These are phyloP conservation scores for Fusarium fracticaudum DNA, from an alignment of 2,329 filamentous ascomycete genomes.

Conservation along the genomic window DNA sequence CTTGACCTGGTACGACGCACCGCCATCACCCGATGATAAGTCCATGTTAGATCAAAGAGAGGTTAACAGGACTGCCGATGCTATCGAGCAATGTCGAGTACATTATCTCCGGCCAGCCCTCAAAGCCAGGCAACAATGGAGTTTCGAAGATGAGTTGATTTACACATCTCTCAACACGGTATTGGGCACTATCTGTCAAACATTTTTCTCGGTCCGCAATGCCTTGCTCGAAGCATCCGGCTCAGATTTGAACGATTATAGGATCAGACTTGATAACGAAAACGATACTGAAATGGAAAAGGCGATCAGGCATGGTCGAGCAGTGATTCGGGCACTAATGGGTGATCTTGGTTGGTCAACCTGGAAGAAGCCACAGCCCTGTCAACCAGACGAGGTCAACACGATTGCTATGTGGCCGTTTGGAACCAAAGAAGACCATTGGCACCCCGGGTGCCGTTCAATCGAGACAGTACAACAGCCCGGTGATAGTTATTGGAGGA, in stretches of 20 bases:
- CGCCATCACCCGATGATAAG: slow-evolving; percentile 36
- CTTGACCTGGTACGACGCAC: slow-evolving; percentile 56
- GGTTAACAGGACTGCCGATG: slow-evolving; percentile 51
- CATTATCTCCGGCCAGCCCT: slow-evolving; percentile 54
- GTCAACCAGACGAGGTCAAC: slow-evolving; percentile 64
- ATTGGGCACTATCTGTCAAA: slow-evolving; percentile 51
- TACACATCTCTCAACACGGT: slow-evolving; percentile 54
- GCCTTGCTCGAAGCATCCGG: slow-evolving; percentile 30
- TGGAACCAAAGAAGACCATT: slow-evolving; percentile 64
- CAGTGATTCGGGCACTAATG: slow-evolving; percentile 49
- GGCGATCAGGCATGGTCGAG: slow-evolving; percentile 29
- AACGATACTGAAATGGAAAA: slow-evolving; percentile 10
- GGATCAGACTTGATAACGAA: neutral
- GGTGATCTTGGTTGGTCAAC: slow-evolving; percentile 65
- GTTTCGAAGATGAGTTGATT: slow-evolving; percentile 57
- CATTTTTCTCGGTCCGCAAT: slow-evolving; percentile 40
- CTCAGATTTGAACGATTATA: slow-evolving; percentile 1
- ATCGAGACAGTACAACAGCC: slow-evolving; percentile 36
- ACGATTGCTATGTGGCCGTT: slow-evolving; percentile 73
- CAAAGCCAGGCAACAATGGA: slow-evolving; percentile 42
- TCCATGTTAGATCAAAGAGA: slow-evolving; percentile 34
- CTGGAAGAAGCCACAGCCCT: slow-evolving; percentile 67
- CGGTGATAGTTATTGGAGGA: slow-evolving; percentile 39
- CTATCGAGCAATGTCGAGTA: slow-evolving; percentile 54
- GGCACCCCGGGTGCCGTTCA: slow-evolving; percentile 46